Percentiles rank a stretch among this genome's conserved stretches.
Evolutionary conservation across 495 filamentous ascomycete species (phyloP).

Genomic region (Tuber brumale): DNA sequence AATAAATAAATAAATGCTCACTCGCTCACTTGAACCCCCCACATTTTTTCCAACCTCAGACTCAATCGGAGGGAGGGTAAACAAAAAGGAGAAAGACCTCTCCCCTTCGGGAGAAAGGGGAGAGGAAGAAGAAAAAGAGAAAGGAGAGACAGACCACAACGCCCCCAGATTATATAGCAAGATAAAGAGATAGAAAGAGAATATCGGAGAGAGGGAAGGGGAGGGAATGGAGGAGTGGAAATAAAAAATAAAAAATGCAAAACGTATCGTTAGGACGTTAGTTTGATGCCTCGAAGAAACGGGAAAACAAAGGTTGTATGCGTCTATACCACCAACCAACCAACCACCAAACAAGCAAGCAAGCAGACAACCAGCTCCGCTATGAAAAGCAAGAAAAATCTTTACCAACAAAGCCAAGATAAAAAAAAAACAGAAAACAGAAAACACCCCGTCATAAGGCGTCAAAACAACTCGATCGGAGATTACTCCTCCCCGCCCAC

Average conservation of each 20-base stretch:
- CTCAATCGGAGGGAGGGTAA: neutral
- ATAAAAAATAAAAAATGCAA: neutral
- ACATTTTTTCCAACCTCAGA: neutral
- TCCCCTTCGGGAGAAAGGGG: neutral
- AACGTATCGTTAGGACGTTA: neutral
- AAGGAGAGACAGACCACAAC: neutral
- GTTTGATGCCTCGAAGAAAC: slow-evolving; percentile 18
- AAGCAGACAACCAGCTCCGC: slow-evolving; percentile 25
- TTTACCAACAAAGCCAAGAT: slow-evolving; percentile 28
- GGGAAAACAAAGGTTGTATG: slow-evolving; percentile 19
- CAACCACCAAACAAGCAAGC: slow-evolving; percentile 18
- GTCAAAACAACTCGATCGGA: slow-evolving; percentile 3
- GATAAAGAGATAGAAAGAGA: neutral
- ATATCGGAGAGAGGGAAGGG: neutral
- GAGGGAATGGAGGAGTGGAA: slow-evolving; percentile 6
- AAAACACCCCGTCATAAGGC: slow-evolving; percentile 21
- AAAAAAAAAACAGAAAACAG: slow-evolving; percentile 21
- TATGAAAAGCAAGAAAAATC: slow-evolving; percentile 14
- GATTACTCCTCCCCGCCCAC: slow-evolving; percentile 16
- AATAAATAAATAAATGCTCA: neutral
- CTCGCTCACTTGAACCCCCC: neutral
- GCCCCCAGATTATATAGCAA: neutral
- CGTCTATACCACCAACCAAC: slow-evolving; percentile 26
- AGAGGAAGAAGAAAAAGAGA: neutral
- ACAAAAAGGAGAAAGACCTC: neutral